phyloP scores from a whole-genome alignment of 1,284 basidiomycete species.

The Boletus sp. region DNA sequence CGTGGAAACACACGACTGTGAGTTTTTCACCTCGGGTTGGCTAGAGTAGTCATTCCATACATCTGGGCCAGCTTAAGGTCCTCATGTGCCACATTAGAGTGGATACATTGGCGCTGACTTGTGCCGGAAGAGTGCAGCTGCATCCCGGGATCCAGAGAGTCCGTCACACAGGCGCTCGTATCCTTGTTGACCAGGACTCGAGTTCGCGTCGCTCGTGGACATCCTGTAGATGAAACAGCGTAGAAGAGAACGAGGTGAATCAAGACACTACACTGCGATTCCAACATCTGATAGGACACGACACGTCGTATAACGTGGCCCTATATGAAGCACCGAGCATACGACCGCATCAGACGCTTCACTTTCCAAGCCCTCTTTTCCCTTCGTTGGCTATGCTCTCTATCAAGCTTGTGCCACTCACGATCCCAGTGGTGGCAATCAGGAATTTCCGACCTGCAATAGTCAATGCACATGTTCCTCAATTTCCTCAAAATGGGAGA shows the following conservation, averaged over 20 bases:
- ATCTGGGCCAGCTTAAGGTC: conserved; percentile 11
- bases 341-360: conserved; percentile 20
- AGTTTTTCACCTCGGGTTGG: conserved; percentile 3
- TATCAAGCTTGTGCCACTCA: conserved; percentile 76
- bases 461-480: conserved; percentile 13
- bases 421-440: conserved; percentile 87
- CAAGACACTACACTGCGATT: conserved; percentile 19
- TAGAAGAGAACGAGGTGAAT: conserved; percentile 12
- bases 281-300: conserved; percentile 22
- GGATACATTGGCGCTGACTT: neutral
- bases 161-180: conserved; percentile 46
- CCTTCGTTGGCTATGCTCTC: conserved; percentile 63
- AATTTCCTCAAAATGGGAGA: conserved; percentile 15
- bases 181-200: conserved; percentile 26
- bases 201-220: conserved; percentile 3
- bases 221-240: conserved; percentile 23
- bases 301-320: conserved; percentile 5
- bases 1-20: conserved; percentile 8
- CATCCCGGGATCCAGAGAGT: conserved; percentile 35
- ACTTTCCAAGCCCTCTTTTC: conserved; percentile 26
- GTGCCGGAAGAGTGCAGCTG: neutral
- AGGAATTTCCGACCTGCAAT: conserved; percentile 77
- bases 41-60: conserved; percentile 11
- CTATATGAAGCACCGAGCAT: conserved; percentile 11
- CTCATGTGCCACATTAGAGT: conserved; percentile 1